Percentiles rank a stretch among this genome's conserved stretches.
phyloP scores from a whole-genome alignment of 1,139 yeast genomes.

The Wickerhamiella pararugosa region DNA sequence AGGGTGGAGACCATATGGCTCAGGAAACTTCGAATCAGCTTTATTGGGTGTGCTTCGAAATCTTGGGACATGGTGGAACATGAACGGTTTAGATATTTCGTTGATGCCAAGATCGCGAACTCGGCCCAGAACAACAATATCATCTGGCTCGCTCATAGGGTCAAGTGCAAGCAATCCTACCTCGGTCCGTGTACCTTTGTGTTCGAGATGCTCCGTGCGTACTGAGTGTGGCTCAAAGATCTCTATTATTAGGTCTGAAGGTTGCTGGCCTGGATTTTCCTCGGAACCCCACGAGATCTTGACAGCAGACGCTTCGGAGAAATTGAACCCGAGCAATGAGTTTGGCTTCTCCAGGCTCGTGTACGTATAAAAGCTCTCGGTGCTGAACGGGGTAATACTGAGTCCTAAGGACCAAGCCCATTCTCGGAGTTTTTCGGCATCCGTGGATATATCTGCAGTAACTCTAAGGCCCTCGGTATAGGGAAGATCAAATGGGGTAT shows the following conservation, averaged over 20 bases:
- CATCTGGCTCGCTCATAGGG: slow-evolving; percentile 9
- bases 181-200: slow-evolving; percentile 9
- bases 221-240: slow-evolving; percentile 9
- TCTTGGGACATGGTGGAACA: slow-evolving; percentile 12
- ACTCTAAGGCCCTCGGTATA: too few species aligned
- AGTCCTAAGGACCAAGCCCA: slow-evolving; percentile 6
- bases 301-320: background rate
- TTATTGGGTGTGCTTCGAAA: slow-evolving; percentile 13
- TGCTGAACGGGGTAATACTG: slow-evolving; percentile 6
- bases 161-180: slow-evolving; percentile 14
- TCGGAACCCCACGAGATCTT: background rate
- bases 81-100: slow-evolving; percentile 5
- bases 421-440: slow-evolving; percentile 9
- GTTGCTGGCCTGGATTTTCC: background rate
- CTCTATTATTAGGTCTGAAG: slow-evolving; percentile 8
- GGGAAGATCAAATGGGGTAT: slow-evolving; percentile 20
- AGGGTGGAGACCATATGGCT: slow-evolving; percentile 37
- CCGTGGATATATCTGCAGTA: slow-evolving; percentile 16
- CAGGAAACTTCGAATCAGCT: slow-evolving; percentile 19
- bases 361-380: too few species aligned
- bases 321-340: too few species aligned
- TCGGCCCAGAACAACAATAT: slow-evolving; percentile 4
- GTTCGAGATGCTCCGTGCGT: slow-evolving; percentile 8
- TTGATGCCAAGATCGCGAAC: slow-evolving; percentile 1
- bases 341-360: too few species aligned